These are phyloP conservation scores for Septoria linicola DNA, from an alignment of 2,329 filamentous ascomycete species.

Conservation along the genomic window DNA sequence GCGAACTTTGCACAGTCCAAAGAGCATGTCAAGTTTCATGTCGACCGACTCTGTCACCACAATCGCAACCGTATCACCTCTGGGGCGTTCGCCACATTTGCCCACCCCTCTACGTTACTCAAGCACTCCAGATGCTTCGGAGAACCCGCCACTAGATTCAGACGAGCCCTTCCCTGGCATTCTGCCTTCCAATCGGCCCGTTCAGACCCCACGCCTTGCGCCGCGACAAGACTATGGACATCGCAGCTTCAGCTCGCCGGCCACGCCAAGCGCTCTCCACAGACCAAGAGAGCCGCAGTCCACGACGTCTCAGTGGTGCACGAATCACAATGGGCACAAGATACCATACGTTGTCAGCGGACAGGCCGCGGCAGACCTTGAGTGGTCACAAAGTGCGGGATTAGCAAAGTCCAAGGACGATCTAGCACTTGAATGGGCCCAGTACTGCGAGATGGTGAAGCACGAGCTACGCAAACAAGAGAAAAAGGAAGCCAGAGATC, in stretches of 20 bases:
- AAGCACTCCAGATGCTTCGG: not conserved
- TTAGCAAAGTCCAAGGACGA: not conserved
- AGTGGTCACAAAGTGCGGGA: not conserved
- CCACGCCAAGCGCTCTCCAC: not conserved
- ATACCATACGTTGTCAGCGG: not conserved
- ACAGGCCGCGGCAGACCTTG: not conserved
- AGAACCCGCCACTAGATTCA: not conserved
- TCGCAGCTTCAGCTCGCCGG: slow-evolving; percentile 8
- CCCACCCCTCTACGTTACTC: slow-evolving; percentile 9
- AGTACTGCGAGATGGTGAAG: slow-evolving; percentile 1
- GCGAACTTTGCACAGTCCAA: not conserved
- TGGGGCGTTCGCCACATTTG: slow-evolving; percentile 2
- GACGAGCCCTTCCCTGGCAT: not conserved
- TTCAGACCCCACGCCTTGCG: not conserved
- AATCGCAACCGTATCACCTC: slow-evolving; percentile 9
- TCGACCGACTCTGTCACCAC: slow-evolving; percentile 10
- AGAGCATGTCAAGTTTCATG: slow-evolving; percentile 12
- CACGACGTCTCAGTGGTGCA: not conserved
- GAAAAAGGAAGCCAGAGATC: not conserved
- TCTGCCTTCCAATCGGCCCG: not conserved
- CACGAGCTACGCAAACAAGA: slow-evolving; percentile 3
- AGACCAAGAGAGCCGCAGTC: not conserved
- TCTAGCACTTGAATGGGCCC: slow-evolving; percentile 4
- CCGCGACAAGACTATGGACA: not conserved
- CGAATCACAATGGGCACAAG: slow-evolving; percentile 1